phyloP scores from a whole-genome alignment of 768 basidiomycete species.

The Neoboletus magnificus region DNA sequence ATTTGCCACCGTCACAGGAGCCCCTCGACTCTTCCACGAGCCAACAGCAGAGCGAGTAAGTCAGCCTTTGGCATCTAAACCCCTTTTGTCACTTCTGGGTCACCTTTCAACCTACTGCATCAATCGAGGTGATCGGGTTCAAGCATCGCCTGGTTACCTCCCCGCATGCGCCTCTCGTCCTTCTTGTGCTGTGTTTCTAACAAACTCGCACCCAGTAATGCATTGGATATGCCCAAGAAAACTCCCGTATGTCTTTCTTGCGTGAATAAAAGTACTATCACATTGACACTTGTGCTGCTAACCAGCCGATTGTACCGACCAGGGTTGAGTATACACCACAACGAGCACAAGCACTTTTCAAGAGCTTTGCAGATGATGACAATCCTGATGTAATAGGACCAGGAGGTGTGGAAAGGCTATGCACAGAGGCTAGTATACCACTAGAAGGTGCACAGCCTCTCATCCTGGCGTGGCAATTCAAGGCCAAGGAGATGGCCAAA shows the following conservation, averaged over 20 bases:
- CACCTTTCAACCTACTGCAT: slow-evolving; percentile 9
- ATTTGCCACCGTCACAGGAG: slow-evolving; percentile 20
- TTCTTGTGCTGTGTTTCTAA: slow-evolving; percentile 65
- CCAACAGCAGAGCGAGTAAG: slow-evolving; percentile 30
- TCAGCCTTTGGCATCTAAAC: slow-evolving; percentile 21
- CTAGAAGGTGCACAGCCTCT: slow-evolving; percentile 73
- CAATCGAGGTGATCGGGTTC: slow-evolving; percentile 23
- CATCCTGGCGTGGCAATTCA: slow-evolving; percentile 72
- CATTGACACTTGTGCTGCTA: not conserved
- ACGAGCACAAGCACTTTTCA: slow-evolving; percentile 56
- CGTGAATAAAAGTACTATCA: not conserved
- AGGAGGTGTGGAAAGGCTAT: slow-evolving; percentile 70
- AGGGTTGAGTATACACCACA: slow-evolving; percentile 45
- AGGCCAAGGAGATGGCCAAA: slow-evolving; percentile 69
- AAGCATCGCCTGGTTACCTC: slow-evolving; percentile 27
- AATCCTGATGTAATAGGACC: slow-evolving; percentile 54
- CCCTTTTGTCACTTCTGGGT: slow-evolving; percentile 10
- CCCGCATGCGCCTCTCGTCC: slow-evolving; percentile 58
- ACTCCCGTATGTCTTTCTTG: slow-evolving; percentile 24
- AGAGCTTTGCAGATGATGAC: slow-evolving; percentile 56
- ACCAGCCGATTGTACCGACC: slow-evolving; percentile 4
- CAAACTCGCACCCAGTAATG: slow-evolving; percentile 49
- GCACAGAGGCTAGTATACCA: slow-evolving; percentile 63
- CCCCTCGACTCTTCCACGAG: slow-evolving; percentile 25
- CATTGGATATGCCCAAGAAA: slow-evolving; percentile 35